Percentiles rank a stretch among this genome's conserved stretches.
Evolutionary conservation across 2,329 filamentous ascomycete species (phyloP).

Genomic region (Botryotinia narcissicola): DNA sequence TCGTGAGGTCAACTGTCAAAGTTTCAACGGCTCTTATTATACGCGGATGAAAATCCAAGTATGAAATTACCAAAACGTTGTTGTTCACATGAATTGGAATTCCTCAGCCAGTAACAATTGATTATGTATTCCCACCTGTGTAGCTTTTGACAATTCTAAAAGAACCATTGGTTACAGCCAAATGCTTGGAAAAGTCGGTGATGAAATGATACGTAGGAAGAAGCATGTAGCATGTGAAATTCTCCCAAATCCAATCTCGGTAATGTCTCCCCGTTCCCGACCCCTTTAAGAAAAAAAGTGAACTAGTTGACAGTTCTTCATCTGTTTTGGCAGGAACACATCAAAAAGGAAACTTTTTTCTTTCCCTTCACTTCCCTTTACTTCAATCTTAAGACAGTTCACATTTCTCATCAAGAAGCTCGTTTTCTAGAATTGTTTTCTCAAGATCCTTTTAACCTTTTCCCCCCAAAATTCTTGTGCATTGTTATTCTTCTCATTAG

Average conservation of each 20-base stretch:
- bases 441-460: not conserved
- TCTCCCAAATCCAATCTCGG: slow-evolving; percentile 17
- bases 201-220: not conserved
- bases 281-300: slow-evolving; percentile 14
- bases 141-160: not conserved
- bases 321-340: slow-evolving; percentile 5
- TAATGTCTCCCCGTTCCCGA: slow-evolving; percentile 14
- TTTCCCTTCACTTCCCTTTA: slow-evolving; percentile 4
- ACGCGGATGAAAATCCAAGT: not conserved
- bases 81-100: not conserved
- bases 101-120: not conserved
- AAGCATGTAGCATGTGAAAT: slow-evolving; percentile 6
- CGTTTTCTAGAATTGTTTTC: not conserved
- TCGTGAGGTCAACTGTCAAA: not conserved
- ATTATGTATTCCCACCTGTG: not conserved
- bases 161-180: not conserved
- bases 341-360: slow-evolving; percentile 17
- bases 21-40: not conserved
- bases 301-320: slow-evolving; percentile 1
- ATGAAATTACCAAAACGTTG: not conserved
- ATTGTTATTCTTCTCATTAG: slow-evolving; percentile 7
- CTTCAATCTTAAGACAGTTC: not conserved
- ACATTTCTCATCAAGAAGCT: not conserved
- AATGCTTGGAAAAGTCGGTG: slow-evolving; percentile 15
- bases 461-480: not conserved